Evolutionary conservation across 2,329 filamentous ascomycete genomes (phyloP), one percentile per base, ranked within the genome.

Genomic region (Fusarium lateritium): DNA sequence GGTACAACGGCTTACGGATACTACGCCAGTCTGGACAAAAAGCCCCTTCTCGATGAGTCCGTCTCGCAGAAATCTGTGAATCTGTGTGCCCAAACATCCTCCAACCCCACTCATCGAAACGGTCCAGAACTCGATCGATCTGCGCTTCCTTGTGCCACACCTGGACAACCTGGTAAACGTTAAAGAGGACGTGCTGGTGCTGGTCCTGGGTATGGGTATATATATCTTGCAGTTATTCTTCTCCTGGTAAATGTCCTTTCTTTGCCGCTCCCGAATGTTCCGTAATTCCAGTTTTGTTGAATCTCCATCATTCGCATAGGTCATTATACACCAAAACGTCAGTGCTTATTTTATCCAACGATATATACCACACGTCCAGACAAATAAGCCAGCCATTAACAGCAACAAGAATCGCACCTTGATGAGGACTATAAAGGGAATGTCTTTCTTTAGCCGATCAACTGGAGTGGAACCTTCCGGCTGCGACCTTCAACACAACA

Each of bases 101-200:
- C 56, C 63, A 61, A 65, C 71, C 71, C 70, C 70, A 72, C 71
- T 61, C 68, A 57, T 53, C 56, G 57, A 56, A 62, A 74, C 65
- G 73, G 73, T 75, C 73, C 71, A 74, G 73, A 75, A 74, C 73
- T 74, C 65, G 56, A 75, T 75, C 58, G 73, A 75, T 73, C 73
- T 75, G 73, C 73, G 74, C 62, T 60, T 74, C 62, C 58, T 62
- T 70, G 73, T 73, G 73, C 73, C 73, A 75, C 73, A 71, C 67
- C 60, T 60, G 53, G 61, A 45, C 53, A 67, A 60, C 59, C 69
- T 58, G 53, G 59, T 45, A 56, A 66, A 65, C 47, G 58, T 54
- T 56, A 60, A 56, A 54, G 28, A 42, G 54, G 34, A 56, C 15
- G 36, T 42, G 42, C 52, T 39, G 19, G 19, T 28, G 28, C 28